Evolutionary conservation across 345 rosid genomes (phyloP).

Genomic region (Populus euphratica): DNA sequence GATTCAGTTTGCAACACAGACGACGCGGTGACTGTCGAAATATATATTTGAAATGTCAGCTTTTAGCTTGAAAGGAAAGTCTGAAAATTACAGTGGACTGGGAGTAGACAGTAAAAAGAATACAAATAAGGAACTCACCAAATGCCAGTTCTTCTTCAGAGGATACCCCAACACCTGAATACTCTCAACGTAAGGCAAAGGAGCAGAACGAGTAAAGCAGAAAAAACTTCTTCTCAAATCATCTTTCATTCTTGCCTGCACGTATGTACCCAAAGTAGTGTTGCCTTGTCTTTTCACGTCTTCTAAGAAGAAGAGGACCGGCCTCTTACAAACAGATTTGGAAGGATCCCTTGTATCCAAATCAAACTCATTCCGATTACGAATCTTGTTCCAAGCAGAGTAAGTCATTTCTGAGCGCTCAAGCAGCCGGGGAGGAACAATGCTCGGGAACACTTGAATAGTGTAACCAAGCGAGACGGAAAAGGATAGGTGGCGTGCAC

Average conservation of each 20-base stretch:
- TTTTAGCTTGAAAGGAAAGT: background rate
- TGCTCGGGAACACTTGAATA: conserved; percentile 74
- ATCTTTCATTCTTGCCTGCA: conserved; percentile 44
- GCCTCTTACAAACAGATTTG: conserved; percentile 56
- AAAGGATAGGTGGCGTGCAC: conserved; percentile 41
- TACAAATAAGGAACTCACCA: conserved; percentile 43
- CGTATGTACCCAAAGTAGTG: conserved; percentile 54
- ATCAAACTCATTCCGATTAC: conserved; percentile 65
- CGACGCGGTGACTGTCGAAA: conserved; percentile 67
- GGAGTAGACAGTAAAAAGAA: background rate
- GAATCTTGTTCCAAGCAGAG: conserved; percentile 76
- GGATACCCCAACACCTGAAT: conserved; percentile 62
- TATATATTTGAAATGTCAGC: background rate
- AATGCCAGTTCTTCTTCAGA: conserved; percentile 65
- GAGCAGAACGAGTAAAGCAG: conserved; percentile 64
- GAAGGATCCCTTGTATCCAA: conserved; percentile 62
- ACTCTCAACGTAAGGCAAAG: conserved; percentile 49
- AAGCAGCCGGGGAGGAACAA: conserved; percentile 61
- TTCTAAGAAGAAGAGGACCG: conserved; percentile 52
- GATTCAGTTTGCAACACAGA: conserved; percentile 66
- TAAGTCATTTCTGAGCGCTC: conserved; percentile 73
- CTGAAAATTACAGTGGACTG: background rate
- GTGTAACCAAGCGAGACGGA: conserved; percentile 73
- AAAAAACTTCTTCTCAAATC: conserved; percentile 65
- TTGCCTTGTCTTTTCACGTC: conserved; percentile 43